Conservation (phyloP, 345 rosid genomes). For the Eutrema heterophyllum region DNA sequence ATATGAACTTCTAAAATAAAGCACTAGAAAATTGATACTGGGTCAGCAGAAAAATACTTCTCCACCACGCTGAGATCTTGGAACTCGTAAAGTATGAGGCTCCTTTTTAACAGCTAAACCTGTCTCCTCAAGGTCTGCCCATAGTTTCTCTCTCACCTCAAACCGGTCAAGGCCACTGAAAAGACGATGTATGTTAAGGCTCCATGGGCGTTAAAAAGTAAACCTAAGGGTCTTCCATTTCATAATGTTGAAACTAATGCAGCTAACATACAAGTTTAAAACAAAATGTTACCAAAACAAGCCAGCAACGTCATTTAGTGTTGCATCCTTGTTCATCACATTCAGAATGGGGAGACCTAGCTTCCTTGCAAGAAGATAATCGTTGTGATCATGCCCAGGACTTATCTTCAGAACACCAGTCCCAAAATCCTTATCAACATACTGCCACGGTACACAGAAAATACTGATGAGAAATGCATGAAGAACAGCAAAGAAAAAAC, state of each 20-base stretch:
- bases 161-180: slow-evolving; percentile 90
- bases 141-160: slow-evolving; percentile 79
- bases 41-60: slow-evolving; percentile 52
- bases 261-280: slow-evolving; percentile 9
- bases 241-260: background rate
- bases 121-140: slow-evolving; percentile 95
- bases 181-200: slow-evolving; percentile 17
- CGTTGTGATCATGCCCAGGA: slow-evolving; percentile 98
- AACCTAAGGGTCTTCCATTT: slow-evolving; percentile 7
- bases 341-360: slow-evolving; percentile 95
- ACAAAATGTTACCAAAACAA: slow-evolving; percentile 56
- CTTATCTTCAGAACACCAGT: slow-evolving; percentile 98
- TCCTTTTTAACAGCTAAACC: slow-evolving; percentile 86
- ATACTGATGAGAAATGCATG: slow-evolving; percentile 10
- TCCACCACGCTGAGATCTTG: slow-evolving; percentile 98
- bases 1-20: background rate
- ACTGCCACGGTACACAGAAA: slow-evolving; percentile 44
- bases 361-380: slow-evolving; percentile 93
- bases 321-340: slow-evolving; percentile 96
- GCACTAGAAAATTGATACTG: slow-evolving; percentile 5
- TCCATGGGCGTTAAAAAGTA: slow-evolving; percentile 12
- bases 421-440: slow-evolving; percentile 97
- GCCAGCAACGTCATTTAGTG: slow-evolving; percentile 94
- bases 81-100: slow-evolving; percentile 69
- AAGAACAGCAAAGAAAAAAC: background rate